Conservation (phyloP, 2,329 filamentous ascomycete genomes). For the Lasiodiplodia sp. region DNA sequence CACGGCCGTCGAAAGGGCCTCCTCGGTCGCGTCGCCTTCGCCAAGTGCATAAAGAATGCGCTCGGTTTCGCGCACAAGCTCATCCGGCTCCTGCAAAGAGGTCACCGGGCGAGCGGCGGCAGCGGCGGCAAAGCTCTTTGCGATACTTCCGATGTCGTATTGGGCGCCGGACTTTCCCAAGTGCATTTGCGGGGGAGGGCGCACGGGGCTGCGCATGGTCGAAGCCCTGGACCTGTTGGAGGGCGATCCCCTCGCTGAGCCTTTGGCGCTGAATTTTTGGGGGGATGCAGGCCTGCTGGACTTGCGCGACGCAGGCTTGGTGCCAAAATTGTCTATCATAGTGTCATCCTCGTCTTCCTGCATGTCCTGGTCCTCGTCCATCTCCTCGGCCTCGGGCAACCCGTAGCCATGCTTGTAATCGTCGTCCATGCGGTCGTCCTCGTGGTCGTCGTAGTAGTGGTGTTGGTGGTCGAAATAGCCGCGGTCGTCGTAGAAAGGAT, state of each 20-base stretch:
- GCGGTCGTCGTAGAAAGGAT: constrained; percentile 29
- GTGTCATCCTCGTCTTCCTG: constrained; percentile 46
- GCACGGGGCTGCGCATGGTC: constrained; percentile 37
- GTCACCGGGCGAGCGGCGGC: constrained; percentile 58
- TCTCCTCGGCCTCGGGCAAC: constrained; percentile 31
- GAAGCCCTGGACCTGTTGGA: constrained; percentile 33
- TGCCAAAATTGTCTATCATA: constrained; percentile 37
- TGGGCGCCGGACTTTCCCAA: constrained; percentile 51
- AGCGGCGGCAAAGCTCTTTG: constrained; percentile 57
- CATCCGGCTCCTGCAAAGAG: constrained; percentile 70
- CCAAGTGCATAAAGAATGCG: constrained; percentile 62
- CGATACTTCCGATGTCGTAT: constrained; percentile 73
- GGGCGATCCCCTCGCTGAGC: constrained; percentile 33
- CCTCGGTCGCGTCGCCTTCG: constrained; percentile 39
- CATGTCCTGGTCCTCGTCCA: constrained; percentile 37
- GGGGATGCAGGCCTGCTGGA: constrained; percentile 26
- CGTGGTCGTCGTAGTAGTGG: constrained; percentile 38
- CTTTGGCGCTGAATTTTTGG: constrained; percentile 51
- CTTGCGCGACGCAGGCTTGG: constrained; percentile 21
- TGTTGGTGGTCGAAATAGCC: constrained; percentile 34
- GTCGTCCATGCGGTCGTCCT: constrained; percentile 37
- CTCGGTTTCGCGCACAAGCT: constrained; percentile 79
- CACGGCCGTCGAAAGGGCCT: constrained; percentile 39
- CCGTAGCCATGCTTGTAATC: constrained; percentile 20
- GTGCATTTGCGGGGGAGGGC: constrained; percentile 18